Percentiles rank a stretch among this genome's conserved stretches.
These are phyloP conservation scores for Tilletia indica DNA, from an alignment of 1,284 basidiomycete genomes.

Conservation along the genomic window DNA sequence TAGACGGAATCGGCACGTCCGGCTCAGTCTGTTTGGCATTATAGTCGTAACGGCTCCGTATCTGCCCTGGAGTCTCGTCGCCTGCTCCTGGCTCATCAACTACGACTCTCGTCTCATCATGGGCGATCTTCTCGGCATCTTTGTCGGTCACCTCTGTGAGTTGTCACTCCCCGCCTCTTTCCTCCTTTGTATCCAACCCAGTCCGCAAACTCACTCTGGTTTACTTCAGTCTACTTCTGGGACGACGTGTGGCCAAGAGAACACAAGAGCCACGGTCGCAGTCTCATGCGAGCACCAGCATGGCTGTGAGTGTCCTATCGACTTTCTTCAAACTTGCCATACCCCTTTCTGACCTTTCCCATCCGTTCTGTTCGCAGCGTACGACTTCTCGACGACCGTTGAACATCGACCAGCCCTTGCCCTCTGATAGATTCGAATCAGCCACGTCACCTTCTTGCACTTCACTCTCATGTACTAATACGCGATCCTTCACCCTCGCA, in stretches of 20 bases:
- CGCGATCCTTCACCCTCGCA: background rate
- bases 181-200: no score
- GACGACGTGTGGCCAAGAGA: constrained; percentile 92
- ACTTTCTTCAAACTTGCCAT: background rate
- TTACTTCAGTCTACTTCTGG: constrained; percentile 70
- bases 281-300: constrained; percentile 75
- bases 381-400: constrained; percentile 29
- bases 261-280: constrained; percentile 72
- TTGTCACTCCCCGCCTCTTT: background rate
- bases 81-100: constrained; percentile 81
- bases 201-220: background rate
- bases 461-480: no score
- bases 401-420: background rate
- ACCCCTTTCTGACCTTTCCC: background rate
- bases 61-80: constrained; percentile 83
- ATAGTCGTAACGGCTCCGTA: constrained; percentile 94
- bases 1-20: constrained; percentile 83
- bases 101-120: constrained; percentile 81
- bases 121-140: constrained; percentile 67
- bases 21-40: constrained; percentile 91
- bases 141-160: constrained; percentile 51
- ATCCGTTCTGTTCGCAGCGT: constrained; percentile 21
- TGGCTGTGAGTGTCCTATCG: constrained; percentile 66
- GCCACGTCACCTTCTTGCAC: constrained; percentile 6
- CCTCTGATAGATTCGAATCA: no score